Base-by-base conservation (phyloP, 2,329 filamentous ascomycete genomes). In the Nemania sp. region DNA sequence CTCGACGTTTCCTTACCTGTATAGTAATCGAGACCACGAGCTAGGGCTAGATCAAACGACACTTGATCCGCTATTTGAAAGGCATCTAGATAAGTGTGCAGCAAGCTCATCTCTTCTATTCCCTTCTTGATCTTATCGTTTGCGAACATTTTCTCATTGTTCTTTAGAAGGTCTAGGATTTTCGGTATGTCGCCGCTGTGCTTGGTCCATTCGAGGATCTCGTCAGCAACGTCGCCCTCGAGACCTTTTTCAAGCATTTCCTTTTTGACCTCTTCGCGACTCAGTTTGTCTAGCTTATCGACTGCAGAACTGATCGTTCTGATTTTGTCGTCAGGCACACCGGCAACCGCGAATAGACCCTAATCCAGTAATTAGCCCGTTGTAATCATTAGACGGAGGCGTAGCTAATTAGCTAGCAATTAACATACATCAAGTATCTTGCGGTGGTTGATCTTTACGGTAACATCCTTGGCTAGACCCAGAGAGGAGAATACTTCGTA, bases 191-290 rank as follows among this genome's bases (percentile, higher is more conserved):
- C 84, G 54, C 91, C 91, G 78, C 90, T 93, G 68, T 85, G 83
- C 68, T 90, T 86, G 6, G 93, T 91, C 77, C 91, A 93, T 72
- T 87, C 86, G 70, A 91, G 90, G 73, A 94, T 93, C 75, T 88
- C 88, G 78, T 93, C 91, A 47, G 92, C 92, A 29, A 92, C 85
- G 18, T 84, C 87, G 15, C 82, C 80, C 47, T 88, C 86, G 0
- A 94, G 83, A 0, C 91, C 91, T 79, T 93, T 94, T 66, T 92
- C 89, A 70, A 88, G 88, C 91, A 94, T 94, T 78, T 93, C 91
- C 76, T 88, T 88, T 74, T 88, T 87, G 53, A 94, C 92, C 72
- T 93, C 91, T 51, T 85, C 85, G 90, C 91, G 93, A 2, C 91
- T 89, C 66, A 87, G 81, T 81, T 94, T 94, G 77, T 94, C 92